Conservation (phyloP, 495 filamentous ascomycete species). For the Penicillium flavigenum region DNA sequence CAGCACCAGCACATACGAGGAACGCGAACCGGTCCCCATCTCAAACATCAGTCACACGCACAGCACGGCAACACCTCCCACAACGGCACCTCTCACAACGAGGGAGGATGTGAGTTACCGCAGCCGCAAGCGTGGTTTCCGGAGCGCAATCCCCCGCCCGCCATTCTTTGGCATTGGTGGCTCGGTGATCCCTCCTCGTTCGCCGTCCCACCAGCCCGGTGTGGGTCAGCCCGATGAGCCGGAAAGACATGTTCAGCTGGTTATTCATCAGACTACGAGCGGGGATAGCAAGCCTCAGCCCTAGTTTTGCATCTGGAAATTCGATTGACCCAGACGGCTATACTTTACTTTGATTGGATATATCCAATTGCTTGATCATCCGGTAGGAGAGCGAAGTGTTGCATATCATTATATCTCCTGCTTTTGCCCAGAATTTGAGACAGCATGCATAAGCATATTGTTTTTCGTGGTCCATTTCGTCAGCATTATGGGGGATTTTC, state of each 20-base stretch:
- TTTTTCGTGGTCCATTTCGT: neutral
- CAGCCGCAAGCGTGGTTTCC: conserved; percentile 27
- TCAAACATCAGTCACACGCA: conserved; percentile 31
- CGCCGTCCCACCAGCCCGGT: conserved; percentile 25
- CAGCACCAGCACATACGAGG: conserved; percentile 26
- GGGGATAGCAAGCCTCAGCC: neutral
- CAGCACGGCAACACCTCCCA: conserved; percentile 37
- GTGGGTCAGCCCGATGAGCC: conserved; percentile 34
- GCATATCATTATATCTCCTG: neutral
- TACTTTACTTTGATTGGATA: neutral
- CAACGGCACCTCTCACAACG: conserved; percentile 15
- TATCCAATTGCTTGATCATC: neutral
- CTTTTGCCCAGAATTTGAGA: neutral
- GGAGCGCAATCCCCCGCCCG: conserved; percentile 33
- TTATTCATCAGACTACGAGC: conserved; percentile 14
- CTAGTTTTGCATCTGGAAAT: neutral
- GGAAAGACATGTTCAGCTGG: conserved; percentile 36
- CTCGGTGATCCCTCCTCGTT: conserved; percentile 38
- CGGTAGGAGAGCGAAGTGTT: neutral
- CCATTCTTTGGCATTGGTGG: conserved; percentile 54
- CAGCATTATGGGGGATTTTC: neutral
- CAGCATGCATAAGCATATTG: neutral
- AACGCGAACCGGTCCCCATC: conserved; percentile 35
- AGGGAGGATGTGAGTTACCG: conserved; percentile 21
- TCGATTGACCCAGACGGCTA: neutral